A percentile compares a stretch with the other conserved stretches of the same genome.
phyloP scores from a whole-genome alignment of 2,329 filamentous ascomycete genomes.

The Kalmusia sp. region DNA sequence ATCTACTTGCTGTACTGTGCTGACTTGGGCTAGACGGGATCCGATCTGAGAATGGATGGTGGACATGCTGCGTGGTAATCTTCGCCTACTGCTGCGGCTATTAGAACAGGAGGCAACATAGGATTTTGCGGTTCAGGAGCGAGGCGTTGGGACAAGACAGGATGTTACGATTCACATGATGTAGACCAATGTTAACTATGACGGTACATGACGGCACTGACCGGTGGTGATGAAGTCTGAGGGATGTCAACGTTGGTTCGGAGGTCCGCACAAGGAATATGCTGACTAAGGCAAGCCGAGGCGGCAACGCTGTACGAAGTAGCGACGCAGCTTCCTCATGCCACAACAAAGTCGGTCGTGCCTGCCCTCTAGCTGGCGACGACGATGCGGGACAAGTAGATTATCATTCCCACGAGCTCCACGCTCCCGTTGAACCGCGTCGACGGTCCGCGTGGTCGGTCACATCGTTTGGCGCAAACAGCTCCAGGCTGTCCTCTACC shows the following conservation, averaged over 20 bases:
- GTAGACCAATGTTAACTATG: background rate
- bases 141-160: background rate
- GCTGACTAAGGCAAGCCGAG: too few species aligned
- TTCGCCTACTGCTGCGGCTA: background rate
- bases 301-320: background rate
- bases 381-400: constrained; percentile 16
- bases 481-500: background rate
- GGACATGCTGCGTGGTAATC: constrained; percentile 47
- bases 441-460: background rate
- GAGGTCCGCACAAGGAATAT: too few species aligned
- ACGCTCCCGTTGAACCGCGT: background rate
- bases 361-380: constrained; percentile 2
- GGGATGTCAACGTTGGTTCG: too few species aligned
- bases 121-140: background rate
- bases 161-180: background rate
- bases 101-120: background rate
- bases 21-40: constrained; percentile 35
- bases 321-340: background rate
- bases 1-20: background rate
- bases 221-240: constrained; percentile 46
- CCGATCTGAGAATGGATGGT: constrained; percentile 49
- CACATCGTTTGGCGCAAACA: background rate
- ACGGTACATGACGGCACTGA: constrained; percentile 48
- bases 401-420: constrained; percentile 1
- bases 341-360: background rate